Evolutionary conservation across 2,329 filamentous ascomycete genomes (phyloP), one percentile per base, ranked within the genome.

Genomic region (Xylariaceae sp.): DNA sequence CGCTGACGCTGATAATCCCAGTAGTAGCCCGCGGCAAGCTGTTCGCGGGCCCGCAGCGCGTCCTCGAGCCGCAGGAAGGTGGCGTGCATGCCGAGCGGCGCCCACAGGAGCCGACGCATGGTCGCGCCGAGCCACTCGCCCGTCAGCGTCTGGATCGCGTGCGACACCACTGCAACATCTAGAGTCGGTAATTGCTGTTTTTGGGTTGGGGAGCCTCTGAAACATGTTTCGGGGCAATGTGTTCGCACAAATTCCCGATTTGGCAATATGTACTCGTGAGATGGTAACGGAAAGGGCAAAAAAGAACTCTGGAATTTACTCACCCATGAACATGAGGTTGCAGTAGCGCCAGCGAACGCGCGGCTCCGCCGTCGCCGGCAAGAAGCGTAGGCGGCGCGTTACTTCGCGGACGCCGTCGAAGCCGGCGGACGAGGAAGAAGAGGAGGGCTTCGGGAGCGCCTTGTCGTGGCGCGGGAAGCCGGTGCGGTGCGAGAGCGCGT

Each of bases 321-420:
- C n/a, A n/a, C n/a, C n/a, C 37, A 76, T 74, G 64, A 73, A 85
- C 76, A 83, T 79, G 20, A 80, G 67, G 63, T 84, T 84, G 70
- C 74, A 77, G 67, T 84, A 85, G 55, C 77, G 71, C 52, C 72
- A 82, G 51, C 63, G 70, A 1, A 73, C 71, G 1, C 82, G 73
- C 4, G 80, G 73, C 58, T 81, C 77, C 6, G 68, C 67, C 0
- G 71, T 73, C 58, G 79, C 61, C 1, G 76, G 73, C 16, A 85
- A 66, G 57, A 81, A 64, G 2, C 77, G 74, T 50, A 84, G 63
- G 32, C 66, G 70, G 21, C 72, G 70, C 16, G 75, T 72, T 40
- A 74, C 65, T 43, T 77, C 74, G 26, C 70, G 68, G 1, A 76
- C 29, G 5, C 66, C 66, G 7, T 73, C 73, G 29, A 62, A 60